Percentiles rank a stretch among this genome's conserved stretches.
Conservation (phyloP, 2,329 filamentous ascomycete species). For the Ilyonectria robusta region DNA sequence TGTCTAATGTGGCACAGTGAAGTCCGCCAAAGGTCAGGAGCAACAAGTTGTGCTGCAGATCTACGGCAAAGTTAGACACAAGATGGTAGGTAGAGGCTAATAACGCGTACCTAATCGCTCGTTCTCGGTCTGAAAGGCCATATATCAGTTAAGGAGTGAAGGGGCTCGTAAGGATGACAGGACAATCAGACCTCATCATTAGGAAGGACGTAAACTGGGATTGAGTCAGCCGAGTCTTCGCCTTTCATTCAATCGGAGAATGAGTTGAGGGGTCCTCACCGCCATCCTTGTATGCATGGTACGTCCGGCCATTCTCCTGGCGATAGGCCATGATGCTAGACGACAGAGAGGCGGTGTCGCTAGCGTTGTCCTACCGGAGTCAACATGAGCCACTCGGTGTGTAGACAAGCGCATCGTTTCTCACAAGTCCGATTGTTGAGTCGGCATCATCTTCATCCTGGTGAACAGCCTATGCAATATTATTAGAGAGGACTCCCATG, state of each 20-base stretch:
- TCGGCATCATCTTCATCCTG: background rate
- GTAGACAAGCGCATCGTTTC: background rate
- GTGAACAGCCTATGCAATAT: background rate
- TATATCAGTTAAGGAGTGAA: background rate
- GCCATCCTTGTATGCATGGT: constrained; percentile 25
- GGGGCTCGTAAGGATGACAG: background rate
- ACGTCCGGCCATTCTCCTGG: constrained; percentile 25
- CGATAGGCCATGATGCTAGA: constrained; percentile 26
- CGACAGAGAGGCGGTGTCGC: constrained; percentile 14
- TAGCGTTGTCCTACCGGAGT: background rate
- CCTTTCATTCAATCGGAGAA: background rate
- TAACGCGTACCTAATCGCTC: constrained; percentile 26
- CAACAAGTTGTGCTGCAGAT: constrained; percentile 35
- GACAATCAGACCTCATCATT: constrained; percentile 31
- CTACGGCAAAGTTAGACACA: background rate
- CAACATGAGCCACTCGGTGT: background rate
- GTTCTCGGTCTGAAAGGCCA: constrained; percentile 20
- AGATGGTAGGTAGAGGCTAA: background rate
- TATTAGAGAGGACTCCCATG: background rate
- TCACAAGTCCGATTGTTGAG: constrained; percentile 1
- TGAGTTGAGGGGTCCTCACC: background rate
- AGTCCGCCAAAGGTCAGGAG: constrained; percentile 30
- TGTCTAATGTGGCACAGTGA: constrained; percentile 4
- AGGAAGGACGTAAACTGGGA: constrained; percentile 30
- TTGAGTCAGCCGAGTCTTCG: background rate